Conservation (phyloP, 1,284 basidiomycete species). For the Sporisorium graminicola region DNA sequence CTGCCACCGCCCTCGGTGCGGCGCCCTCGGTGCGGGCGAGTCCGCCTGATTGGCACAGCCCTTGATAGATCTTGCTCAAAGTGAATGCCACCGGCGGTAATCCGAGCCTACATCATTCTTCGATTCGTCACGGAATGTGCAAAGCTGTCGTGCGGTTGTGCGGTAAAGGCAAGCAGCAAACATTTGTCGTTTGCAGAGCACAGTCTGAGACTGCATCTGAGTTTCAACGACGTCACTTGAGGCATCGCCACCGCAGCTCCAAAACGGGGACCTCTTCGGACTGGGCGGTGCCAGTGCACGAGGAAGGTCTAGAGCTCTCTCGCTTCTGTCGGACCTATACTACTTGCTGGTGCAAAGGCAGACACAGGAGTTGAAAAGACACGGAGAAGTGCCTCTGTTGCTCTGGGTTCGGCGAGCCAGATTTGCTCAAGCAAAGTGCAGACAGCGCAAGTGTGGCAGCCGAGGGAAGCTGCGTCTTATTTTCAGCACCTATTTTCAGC, state of each 20-base stretch:
- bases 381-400: not conserved
- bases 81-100: no score
- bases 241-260: no score
- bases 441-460: not conserved
- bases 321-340: not conserved
- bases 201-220: not conserved
- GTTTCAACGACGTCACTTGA: conserved; percentile 3
- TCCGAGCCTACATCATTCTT: not conserved
- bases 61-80: no score
- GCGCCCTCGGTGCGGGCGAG: no score
- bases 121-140: not conserved
- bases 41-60: not conserved
- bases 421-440: not conserved
- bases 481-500: no score
- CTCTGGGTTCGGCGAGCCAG: not conserved
- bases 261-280: no score
- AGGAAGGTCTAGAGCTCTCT: not conserved
- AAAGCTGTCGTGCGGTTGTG: not conserved
- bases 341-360: no score
- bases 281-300: no score
- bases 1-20: no score
- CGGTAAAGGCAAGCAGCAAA: not conserved
- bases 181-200: not conserved
- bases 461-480: not conserved
- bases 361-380: not conserved